A percentile compares a stretch with the other conserved stretches of the same genome.
Evolutionary conservation across 2,329 filamentous ascomycete species (phyloP).

Genomic region (Arachnopeziza araneosa): DNA sequence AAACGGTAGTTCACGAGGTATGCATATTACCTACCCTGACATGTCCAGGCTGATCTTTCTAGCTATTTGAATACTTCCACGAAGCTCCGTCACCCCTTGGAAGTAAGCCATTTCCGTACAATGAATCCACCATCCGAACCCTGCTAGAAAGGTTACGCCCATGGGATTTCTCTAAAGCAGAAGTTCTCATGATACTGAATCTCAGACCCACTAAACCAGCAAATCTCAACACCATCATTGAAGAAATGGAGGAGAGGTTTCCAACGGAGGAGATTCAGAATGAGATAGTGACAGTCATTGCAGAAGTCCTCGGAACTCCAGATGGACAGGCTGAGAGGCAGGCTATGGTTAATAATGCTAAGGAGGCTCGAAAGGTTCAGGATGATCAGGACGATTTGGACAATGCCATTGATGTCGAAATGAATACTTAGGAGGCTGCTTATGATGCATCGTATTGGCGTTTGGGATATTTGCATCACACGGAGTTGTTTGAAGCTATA

Average conservation of each 20-base stretch:
- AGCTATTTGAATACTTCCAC: slow-evolving; percentile 58
- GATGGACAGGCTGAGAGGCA: slow-evolving; percentile 26
- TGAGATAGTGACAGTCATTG: slow-evolving; percentile 51
- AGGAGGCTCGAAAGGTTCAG: slow-evolving; percentile 16
- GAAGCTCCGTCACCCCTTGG: slow-evolving; percentile 50
- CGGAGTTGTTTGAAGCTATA: not conserved
- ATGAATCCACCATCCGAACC: slow-evolving; percentile 42
- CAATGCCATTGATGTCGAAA: slow-evolving; percentile 13
- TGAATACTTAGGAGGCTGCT: not conserved
- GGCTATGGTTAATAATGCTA: slow-evolving; percentile 24
- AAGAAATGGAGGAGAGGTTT: slow-evolving; percentile 59
- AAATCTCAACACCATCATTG: slow-evolving; percentile 56
- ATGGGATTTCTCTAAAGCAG: slow-evolving; percentile 61
- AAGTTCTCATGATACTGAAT: slow-evolving; percentile 64
- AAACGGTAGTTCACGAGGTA: slow-evolving; percentile 62
- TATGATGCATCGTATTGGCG: not conserved
- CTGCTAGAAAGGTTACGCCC: slow-evolving; percentile 51
- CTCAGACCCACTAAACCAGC: slow-evolving; percentile 52
- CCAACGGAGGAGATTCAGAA: slow-evolving; percentile 49
- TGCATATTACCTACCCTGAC: slow-evolving; percentile 14
- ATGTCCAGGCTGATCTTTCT: slow-evolving; percentile 5
- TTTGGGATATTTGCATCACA: not conserved
- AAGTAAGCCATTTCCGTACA: slow-evolving; percentile 37
- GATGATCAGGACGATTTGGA: slow-evolving; percentile 6
- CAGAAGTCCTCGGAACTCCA: slow-evolving; percentile 47